Conservation (phyloP, 768 basidiomycete genomes). For the Termitomyces heimii region DNA sequence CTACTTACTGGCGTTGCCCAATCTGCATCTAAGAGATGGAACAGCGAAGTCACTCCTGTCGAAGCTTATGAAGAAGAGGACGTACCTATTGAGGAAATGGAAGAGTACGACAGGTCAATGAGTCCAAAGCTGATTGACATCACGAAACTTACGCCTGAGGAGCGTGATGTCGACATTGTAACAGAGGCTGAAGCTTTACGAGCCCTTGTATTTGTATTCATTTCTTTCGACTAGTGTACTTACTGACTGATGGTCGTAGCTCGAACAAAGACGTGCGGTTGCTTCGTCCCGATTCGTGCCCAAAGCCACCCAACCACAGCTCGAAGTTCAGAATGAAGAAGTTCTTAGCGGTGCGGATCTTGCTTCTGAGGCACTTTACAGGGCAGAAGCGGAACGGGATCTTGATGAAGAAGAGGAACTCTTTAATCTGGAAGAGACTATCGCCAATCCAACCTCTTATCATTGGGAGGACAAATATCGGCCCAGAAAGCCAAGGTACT, state of each 20-base stretch:
- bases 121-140: slow-evolving; percentile 76
- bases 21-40: slow-evolving; percentile 37
- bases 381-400: slow-evolving; percentile 87
- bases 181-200: slow-evolving; percentile 59
- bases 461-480: slow-evolving; percentile 99
- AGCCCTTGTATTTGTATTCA: slow-evolving; percentile 48
- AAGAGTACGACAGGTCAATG: slow-evolving; percentile 83
- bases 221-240: slow-evolving; percentile 1
- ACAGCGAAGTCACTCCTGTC: slow-evolving; percentile 29
- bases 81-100: slow-evolving; percentile 55
- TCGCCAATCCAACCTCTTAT: slow-evolving; percentile 78
- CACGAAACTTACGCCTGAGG: slow-evolving; percentile 64
- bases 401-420: slow-evolving; percentile 95
- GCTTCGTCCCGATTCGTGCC: slow-evolving; percentile 86
- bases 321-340: slow-evolving; percentile 53
- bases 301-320: slow-evolving; percentile 57
- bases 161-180: slow-evolving; percentile 75
- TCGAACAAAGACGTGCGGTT: slow-evolving; percentile 73
- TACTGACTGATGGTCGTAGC: slow-evolving; percentile 32
- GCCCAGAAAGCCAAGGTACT: slow-evolving; percentile 95
- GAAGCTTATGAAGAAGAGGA: slow-evolving; percentile 27
- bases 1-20: slow-evolving; percentile 72
- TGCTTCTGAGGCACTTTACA: slow-evolving; percentile 85
- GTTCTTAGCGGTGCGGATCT: slow-evolving; percentile 63
- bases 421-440: slow-evolving; percentile 90